phyloP scores from a whole-genome alignment of 2,329 filamentous ascomycete genomes.

The Aspergillus pseudonomiae region DNA sequence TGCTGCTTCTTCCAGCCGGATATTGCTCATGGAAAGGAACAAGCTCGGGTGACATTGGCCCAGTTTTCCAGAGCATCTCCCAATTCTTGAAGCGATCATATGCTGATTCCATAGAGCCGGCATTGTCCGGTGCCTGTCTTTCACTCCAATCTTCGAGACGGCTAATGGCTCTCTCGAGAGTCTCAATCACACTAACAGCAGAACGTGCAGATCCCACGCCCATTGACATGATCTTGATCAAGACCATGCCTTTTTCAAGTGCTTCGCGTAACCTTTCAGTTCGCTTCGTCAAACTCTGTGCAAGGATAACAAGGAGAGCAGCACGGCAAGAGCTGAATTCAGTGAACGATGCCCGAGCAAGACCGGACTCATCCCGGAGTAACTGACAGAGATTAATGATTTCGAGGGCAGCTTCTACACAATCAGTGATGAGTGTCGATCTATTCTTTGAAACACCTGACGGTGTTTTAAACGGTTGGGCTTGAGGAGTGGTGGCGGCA shows the following conservation, averaged over 20 bases:
- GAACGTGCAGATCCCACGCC: conserved; percentile 57
- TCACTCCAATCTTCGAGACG: conserved; percentile 51
- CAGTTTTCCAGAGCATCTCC: conserved; percentile 54
- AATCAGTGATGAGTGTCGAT: conserved; percentile 52
- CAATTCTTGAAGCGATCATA: conserved; percentile 57
- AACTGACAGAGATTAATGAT: conserved; percentile 56
- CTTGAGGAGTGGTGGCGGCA: conserved; percentile 23
- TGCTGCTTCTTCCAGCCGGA: conserved; percentile 8
- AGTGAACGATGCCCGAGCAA: conserved; percentile 59
- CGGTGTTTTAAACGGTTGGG: conserved; percentile 30
- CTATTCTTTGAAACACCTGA: conserved; percentile 39
- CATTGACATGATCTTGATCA: conserved; percentile 58
- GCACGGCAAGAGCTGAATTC: conserved; percentile 61
- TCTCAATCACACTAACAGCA: conserved; percentile 57
- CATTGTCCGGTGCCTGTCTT: conserved; percentile 32
- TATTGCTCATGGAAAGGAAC: conserved; percentile 30
- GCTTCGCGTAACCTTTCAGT: conserved; percentile 49
- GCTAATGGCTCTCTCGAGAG: conserved; percentile 53
- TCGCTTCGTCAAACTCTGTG: conserved; percentile 44
- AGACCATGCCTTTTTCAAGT: conserved; percentile 53
- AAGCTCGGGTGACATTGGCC: conserved; percentile 38
- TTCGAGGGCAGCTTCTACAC: conserved; percentile 56
- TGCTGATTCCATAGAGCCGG: conserved; percentile 49
- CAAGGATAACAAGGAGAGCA: conserved; percentile 53
- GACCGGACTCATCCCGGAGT: conserved; percentile 55